These are phyloP conservation scores for Aspergillus quadrilineatus DNA, from an alignment of 2,329 filamentous ascomycete genomes.

Conservation along the genomic window DNA sequence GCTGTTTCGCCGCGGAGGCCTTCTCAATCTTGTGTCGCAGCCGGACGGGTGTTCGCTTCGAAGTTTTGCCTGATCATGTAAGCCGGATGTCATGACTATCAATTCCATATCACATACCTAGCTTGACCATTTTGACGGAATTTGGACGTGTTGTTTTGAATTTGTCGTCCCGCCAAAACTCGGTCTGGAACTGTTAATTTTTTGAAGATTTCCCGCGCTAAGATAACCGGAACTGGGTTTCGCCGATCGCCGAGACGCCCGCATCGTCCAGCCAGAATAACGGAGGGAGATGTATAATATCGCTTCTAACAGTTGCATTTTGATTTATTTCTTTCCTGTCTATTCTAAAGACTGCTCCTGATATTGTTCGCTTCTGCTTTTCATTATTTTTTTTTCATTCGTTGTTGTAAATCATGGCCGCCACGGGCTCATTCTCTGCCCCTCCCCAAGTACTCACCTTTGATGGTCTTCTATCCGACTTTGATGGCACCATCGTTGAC, in stretches of 20 bases:
- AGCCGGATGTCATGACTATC: neutral
- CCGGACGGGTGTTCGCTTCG: slow-evolving; percentile 85
- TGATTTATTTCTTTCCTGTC: too few species aligned
- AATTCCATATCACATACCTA: slow-evolving; percentile 30
- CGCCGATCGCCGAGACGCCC: slow-evolving; percentile 34
- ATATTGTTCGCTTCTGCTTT: neutral
- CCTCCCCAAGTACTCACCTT: slow-evolving; percentile 40
- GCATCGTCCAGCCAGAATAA: neutral
- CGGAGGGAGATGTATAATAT: neutral
- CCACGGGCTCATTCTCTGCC: slow-evolving; percentile 40
- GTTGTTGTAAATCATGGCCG: slow-evolving; percentile 28
- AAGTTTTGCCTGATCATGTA: slow-evolving; percentile 73
- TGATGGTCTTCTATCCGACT: slow-evolving; percentile 48
- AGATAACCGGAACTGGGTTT: slow-evolving; percentile 38
- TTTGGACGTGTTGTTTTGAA: slow-evolving; percentile 18
- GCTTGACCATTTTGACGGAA: slow-evolving; percentile 40
- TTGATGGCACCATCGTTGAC: slow-evolving; percentile 50
- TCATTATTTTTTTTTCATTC: neutral
- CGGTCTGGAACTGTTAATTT: slow-evolving; percentile 23
- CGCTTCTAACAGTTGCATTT: too few species aligned
- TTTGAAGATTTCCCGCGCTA: slow-evolving; percentile 35
- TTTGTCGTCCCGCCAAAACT: slow-evolving; percentile 19
- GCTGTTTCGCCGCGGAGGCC: slow-evolving; percentile 82
- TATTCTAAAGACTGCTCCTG: too few species aligned
- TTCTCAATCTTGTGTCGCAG: slow-evolving; percentile 96